Evolutionary conservation across 768 basidiomycete species (phyloP), one percentile per base, ranked within the genome.

Genomic region (Pisolithus tinctorius): DNA sequence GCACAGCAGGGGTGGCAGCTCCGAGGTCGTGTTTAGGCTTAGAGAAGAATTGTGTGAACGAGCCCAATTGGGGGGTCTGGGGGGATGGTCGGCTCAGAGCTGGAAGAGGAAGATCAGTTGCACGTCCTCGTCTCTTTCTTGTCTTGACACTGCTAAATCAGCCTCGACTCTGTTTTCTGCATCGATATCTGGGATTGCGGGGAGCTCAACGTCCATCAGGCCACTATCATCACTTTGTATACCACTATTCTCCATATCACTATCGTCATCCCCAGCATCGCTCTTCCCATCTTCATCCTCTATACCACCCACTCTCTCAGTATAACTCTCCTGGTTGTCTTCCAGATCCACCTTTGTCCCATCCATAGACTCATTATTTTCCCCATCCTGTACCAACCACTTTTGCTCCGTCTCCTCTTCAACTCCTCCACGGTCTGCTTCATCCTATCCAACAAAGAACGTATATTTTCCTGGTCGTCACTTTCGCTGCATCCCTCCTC

Each of bases 331-430:
- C 53, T 63, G 50, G 75, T 65, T 55, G 69, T 69, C 65, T 74
- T 47, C 39, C 43, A 42, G 71, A 75, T 76, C 49, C 63, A 69
- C 54, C 74, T 74, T 31, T 76, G 72, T 5, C 71, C 77, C 59
- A 74, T 74, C 59, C 71, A 74, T 58, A 65, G 72, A 46, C 38
- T 65, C 66, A 17, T 71, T 69, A 11, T n/a, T n/a, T n/a, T 70
- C 71, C 1, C 70, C 69, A 7, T 63, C 65, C 6, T 63, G 58
- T 13, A n/a, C n/a, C n/a, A 23, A 54, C 56, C 58, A 60, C 46
- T 59, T 34, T 47, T 42, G 10, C 60, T 58, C 47, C 51, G 31
- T 30, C 67, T 56, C 49, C 67, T 58, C 63, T 70, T 69, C 52
- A 67, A 62, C 39, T 63, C 66, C 53, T 70, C 69, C 26, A 70